Conservation (phyloP, 2,329 filamentous ascomycete genomes). For the Fusarium sp. region DNA sequence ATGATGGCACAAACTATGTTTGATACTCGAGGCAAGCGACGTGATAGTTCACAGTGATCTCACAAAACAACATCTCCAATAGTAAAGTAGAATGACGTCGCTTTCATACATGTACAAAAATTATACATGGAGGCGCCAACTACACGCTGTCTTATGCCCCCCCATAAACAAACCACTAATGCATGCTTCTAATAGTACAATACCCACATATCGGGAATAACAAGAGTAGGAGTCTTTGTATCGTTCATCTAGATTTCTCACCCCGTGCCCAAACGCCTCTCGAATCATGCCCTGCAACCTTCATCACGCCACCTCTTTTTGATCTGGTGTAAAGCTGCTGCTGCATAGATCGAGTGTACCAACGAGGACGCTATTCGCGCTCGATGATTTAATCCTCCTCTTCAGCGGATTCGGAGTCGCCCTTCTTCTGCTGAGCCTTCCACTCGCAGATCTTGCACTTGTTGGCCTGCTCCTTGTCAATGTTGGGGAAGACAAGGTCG, state of each 20-base stretch:
- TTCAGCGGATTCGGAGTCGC: slow-evolving; percentile 53
- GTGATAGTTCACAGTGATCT: background rate
- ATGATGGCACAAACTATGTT: background rate
- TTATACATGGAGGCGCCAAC: slow-evolving; percentile 43
- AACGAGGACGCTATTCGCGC: slow-evolving; percentile 5
- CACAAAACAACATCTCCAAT: background rate
- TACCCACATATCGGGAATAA: slow-evolving; percentile 44
- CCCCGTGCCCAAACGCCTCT: slow-evolving; percentile 47
- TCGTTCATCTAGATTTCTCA: slow-evolving; percentile 49
- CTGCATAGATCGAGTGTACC: slow-evolving; percentile 8
- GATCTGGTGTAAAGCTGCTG: slow-evolving; percentile 2
- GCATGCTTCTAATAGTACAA: slow-evolving; percentile 50
- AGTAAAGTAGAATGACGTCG: slow-evolving; percentile 31
- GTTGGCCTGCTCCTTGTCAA: slow-evolving; percentile 81
- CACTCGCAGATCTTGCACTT: slow-evolving; percentile 73
- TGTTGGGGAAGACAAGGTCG: slow-evolving; percentile 84
- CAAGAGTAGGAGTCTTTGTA: slow-evolving; percentile 49
- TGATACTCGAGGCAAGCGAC: background rate
- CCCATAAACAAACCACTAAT: slow-evolving; percentile 34
- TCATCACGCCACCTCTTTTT: background rate
- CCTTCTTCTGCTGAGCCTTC: slow-evolving; percentile 61
- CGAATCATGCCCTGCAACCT: slow-evolving; percentile 39
- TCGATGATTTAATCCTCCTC: slow-evolving; percentile 51
- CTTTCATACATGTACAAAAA: slow-evolving; percentile 45
- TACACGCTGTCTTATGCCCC: slow-evolving; percentile 31